Conservation (phyloP, 23 red algal species). For the Gracilaria gracilis region DNA sequence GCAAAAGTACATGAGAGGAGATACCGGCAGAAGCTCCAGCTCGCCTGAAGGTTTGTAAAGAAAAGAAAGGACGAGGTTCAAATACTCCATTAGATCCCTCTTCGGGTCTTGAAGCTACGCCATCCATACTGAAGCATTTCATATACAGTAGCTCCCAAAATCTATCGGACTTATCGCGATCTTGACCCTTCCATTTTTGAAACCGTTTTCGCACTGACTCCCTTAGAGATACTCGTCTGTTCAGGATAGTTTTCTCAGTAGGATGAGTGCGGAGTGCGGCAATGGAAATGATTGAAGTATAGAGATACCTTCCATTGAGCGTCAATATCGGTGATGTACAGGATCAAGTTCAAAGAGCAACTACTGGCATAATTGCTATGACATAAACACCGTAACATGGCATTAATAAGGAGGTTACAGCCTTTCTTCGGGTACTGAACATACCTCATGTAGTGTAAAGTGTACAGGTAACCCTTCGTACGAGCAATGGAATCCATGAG, state of each 20-base stretch:
- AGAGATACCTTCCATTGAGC: background rate
- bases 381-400: background rate
- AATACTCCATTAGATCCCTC: no score
- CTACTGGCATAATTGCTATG: background rate
- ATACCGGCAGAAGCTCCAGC: no score
- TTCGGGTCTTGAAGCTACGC: no score
- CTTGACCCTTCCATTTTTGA: background rate
- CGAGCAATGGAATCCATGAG: background rate
- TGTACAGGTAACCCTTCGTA: background rate
- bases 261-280: background rate
- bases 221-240: background rate
- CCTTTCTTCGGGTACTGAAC: background rate
- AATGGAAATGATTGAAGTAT: background rate
- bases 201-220: background rate
- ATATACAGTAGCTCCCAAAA: no score
- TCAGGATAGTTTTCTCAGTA: background rate
- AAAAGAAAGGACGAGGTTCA: no score
- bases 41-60: no score
- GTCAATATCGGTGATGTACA: background rate
- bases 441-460: background rate
- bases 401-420: background rate
- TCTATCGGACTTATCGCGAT: background rate
- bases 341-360: background rate
- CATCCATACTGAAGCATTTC: no score
- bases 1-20: no score